A percentile compares a stretch with the other conserved stretches of the same genome.
Conservation (phyloP, 306 rosid genomes). For the Canavalia ensiformis region DNA sequence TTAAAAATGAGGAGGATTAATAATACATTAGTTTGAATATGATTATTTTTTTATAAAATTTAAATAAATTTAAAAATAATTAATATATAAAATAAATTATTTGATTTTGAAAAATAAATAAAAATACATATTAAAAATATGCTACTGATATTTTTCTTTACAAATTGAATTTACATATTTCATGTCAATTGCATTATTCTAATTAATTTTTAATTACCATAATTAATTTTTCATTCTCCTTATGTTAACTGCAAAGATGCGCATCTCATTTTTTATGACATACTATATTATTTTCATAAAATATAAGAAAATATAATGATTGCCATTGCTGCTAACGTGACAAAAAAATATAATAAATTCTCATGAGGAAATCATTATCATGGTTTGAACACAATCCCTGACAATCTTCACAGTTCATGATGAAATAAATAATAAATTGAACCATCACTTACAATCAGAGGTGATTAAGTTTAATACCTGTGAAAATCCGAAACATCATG, state of each 20-base stretch:
- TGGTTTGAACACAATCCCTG: not conserved
- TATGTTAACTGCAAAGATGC: too few species aligned
- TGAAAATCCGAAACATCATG: not conserved
- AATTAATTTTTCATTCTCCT: too few species aligned
- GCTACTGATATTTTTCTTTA: not conserved
- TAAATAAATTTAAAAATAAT: too few species aligned
- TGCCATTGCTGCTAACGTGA: not conserved
- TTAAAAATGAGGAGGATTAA: too few species aligned
- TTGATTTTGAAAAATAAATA: too few species aligned
- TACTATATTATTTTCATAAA: not conserved
- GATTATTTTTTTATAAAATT: too few species aligned
- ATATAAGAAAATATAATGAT: not conserved
- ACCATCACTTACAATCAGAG: slow-evolving; percentile 4
- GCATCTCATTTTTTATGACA: not conserved
- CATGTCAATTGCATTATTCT: too few species aligned
- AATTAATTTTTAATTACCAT: too few species aligned
- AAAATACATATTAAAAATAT: too few species aligned
- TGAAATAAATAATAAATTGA: not conserved
- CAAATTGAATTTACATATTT: not conserved
- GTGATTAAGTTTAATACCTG: slow-evolving; percentile 10
- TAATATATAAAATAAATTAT: too few species aligned
- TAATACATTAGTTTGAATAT: too few species aligned
- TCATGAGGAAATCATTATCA: not conserved
- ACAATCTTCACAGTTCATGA: not conserved
- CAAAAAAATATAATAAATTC: not conserved